These are phyloP conservation scores for Scutellaria galericulata DNA, from an alignment of 257 asterid species.

Conservation along the genomic window DNA sequence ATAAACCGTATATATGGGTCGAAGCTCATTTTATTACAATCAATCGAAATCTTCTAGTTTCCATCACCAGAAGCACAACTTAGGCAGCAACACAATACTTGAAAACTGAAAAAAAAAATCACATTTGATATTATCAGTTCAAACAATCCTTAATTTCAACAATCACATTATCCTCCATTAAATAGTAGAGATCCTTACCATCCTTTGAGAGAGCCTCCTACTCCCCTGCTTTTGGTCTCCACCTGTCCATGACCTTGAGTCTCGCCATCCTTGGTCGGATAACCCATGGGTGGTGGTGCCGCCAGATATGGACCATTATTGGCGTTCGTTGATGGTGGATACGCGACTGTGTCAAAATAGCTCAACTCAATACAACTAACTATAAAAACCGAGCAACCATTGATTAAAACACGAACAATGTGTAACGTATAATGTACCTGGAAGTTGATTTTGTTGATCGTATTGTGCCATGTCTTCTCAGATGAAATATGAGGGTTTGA, in stretches of 20 bases:
- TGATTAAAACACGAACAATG: too few species aligned
- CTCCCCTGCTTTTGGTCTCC: constrained; percentile 49
- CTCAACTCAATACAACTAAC: not conserved
- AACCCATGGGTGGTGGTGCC: constrained; percentile 68
- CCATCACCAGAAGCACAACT: constrained; percentile 48
- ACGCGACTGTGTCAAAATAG: constrained; percentile 33
- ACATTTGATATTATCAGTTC: not conserved
- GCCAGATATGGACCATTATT: constrained; percentile 38
- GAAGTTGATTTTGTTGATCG: constrained; percentile 40
- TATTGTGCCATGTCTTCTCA: constrained; percentile 35
- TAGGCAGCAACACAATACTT: constrained; percentile 64
- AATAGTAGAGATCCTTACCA: constrained; percentile 38
- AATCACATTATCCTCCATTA: not conserved
- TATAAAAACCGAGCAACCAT: too few species aligned
- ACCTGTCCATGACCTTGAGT: constrained; percentile 24
- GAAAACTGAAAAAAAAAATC: constrained; percentile 39
- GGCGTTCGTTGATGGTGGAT: constrained; percentile 35
- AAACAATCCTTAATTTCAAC: not conserved
- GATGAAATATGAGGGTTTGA: not conserved
- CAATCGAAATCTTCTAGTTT: too few species aligned
- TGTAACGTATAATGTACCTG: constrained; percentile 39
- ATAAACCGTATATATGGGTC: too few species aligned
- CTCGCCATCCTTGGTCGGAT: constrained; percentile 49
- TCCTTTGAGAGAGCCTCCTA: constrained; percentile 55
- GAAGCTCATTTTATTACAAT: not conserved